These are phyloP conservation scores for Hyparrhenia diplandra DNA, from an alignment of 176 grass and related monocot genomes.

Conservation along the genomic window DNA sequence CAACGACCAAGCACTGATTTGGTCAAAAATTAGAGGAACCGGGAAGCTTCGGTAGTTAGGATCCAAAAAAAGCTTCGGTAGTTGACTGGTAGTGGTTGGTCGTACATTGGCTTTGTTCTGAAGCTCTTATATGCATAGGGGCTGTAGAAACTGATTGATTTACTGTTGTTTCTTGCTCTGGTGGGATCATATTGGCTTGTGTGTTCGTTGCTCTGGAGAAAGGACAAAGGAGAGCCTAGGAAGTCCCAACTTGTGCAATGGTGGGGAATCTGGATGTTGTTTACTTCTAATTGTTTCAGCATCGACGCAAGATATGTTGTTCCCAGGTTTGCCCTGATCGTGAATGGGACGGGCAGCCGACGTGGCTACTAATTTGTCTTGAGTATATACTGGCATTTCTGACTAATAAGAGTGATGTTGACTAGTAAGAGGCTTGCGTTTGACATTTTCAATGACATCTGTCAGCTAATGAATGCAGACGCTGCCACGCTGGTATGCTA, in stretches of 20 bases:
- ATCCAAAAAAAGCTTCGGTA: not conserved
- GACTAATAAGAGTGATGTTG: not conserved
- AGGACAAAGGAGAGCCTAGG: not conserved
- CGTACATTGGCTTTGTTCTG: not conserved
- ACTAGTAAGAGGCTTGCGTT: constrained; percentile 9
- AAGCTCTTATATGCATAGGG: not conserved
- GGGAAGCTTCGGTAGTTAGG: no score
- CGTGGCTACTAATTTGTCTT: not conserved
- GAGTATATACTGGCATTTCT: constrained; percentile 9
- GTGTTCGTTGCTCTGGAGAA: constrained; percentile 3
- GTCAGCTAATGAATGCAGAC: not conserved
- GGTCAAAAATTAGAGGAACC: not conserved
- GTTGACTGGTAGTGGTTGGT: constrained; percentile 22
- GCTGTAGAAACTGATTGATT: not conserved
- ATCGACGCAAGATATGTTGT: not conserved
- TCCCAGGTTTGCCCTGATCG: not conserved
- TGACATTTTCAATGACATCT: constrained; percentile 23
- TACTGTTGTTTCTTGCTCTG: not conserved
- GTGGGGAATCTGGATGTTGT: not conserved
- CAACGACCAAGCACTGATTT: not conserved
- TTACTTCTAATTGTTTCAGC: constrained; percentile 9
- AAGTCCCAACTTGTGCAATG: not conserved
- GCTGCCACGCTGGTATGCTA: not conserved
- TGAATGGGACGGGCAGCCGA: not conserved
- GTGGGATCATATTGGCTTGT: not conserved